Evolutionary conservation across 192 early-diverging fungal genomes (phyloP), one percentile per base, ranked within the genome.

Genomic region (Spizellomyces punctatus): DNA sequence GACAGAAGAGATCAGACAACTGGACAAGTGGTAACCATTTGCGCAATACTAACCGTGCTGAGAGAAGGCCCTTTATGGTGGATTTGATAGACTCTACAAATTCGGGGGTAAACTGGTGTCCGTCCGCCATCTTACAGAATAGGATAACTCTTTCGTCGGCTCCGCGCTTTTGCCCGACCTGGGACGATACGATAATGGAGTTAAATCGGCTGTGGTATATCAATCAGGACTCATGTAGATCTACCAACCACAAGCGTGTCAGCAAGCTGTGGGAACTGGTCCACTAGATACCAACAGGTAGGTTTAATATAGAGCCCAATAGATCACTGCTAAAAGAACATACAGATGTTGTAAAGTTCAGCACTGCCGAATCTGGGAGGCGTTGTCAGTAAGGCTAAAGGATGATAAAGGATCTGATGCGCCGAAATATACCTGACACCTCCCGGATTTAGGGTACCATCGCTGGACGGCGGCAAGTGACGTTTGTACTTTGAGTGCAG

Each of bases 401-500:
- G 27, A 36, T 36, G 27, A 3, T 2, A 3, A 36, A 36, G 27
- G 54, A 98, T 88, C 73, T 98, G 95, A 82, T 98, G 96, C 1
- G 95, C 93, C 50, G 89, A 91, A 46, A 95, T 95, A 78, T 97
- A 98, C 42, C 95, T 88, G 63, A 96, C 92, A 10, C 96, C 96
- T 8, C 82, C 85, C 0, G 96, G 96, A 74, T 98, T 98, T 45
- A 98, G 76, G 6, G 93, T 96, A 17, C 94, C 93, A 68, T 98
- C 95, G 68, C 76, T 78, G 22, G 0, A 42, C 8, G 52, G 88
- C 89, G 66, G n/a, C 60, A 62, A 41, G 6, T 14, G 17, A 36
- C 17, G 36, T 62, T 17, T 4, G 36, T 62, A 36, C 36, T n/a
- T 16, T 10, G 14, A 62, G 60, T 36, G 27, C 63, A 72, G 69